These are phyloP conservation scores for Cryptosporidium tyzzeri DNA, from an alignment of 169 alveolate genomes.

Conservation along the genomic window DNA sequence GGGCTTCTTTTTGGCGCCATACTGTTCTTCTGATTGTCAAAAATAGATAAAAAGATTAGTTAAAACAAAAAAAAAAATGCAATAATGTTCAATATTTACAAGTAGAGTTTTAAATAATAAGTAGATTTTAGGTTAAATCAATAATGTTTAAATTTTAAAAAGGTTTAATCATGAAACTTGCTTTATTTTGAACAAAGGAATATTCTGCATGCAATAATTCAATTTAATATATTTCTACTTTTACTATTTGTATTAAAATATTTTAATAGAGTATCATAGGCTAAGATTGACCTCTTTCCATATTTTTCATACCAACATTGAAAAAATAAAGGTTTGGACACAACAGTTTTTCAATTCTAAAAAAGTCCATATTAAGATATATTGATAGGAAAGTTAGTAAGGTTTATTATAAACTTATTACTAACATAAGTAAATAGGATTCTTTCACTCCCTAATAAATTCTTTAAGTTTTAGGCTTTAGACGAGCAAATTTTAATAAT, in stretches of 20 bases:
- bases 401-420: background rate
- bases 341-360: background rate
- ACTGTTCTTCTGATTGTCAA: background rate
- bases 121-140: background rate
- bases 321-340: background rate
- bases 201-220: background rate
- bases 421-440: background rate
- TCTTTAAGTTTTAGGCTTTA: slow-evolving; percentile 15
- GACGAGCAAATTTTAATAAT: background rate
- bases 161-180: too few species aligned
- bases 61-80: too few species aligned
- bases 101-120: background rate
- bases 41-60: background rate
- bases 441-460: background rate
- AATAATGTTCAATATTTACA: background rate
- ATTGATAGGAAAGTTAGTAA: background rate
- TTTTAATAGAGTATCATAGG: too few species aligned
- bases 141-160: too few species aligned
- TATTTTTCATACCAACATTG: background rate
- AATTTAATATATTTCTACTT: too few species aligned
- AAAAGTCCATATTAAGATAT: too few species aligned
- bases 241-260: too few species aligned
- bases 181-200: background rate
- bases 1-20: background rate
- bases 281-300: too few species aligned